phyloP scores from a whole-genome alignment of 345 rosid species.

The Passiflora organensis region DNA sequence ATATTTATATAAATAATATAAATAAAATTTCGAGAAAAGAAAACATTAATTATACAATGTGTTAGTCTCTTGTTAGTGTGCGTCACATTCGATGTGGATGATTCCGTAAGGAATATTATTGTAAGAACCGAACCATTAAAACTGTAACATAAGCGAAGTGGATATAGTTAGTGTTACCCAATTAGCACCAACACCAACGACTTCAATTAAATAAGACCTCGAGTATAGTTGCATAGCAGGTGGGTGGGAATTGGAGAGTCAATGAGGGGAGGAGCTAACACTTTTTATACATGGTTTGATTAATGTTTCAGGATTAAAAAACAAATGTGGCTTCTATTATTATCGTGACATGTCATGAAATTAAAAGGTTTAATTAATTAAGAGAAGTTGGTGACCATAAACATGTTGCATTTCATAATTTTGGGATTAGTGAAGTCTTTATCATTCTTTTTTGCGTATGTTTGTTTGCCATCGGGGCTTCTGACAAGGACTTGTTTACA shows the following conservation, averaged over 20 bases:
- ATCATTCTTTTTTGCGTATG: background rate
- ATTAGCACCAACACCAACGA: too few species aligned
- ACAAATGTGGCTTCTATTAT: background rate
- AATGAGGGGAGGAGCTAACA: background rate
- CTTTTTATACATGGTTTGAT: too few species aligned
- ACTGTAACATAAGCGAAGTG: background rate
- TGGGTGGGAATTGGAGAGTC: background rate
- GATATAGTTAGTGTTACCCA: background rate
- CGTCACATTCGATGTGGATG: conserved; percentile 2
- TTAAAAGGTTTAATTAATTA: background rate
- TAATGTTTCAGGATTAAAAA: too few species aligned
- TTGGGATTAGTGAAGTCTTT: conserved; percentile 14
- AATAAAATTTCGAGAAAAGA: too few species aligned
- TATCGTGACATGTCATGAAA: background rate
- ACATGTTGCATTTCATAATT: background rate
- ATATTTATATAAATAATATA: background rate
- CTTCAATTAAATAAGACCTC: too few species aligned
- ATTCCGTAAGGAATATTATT: background rate
- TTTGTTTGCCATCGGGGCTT: background rate
- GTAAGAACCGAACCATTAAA: background rate
- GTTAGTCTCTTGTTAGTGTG: background rate
- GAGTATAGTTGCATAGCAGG: conserved; percentile 4
- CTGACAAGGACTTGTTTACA: conserved; percentile 2
- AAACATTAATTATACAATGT: too few species aligned
- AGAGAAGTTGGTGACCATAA: background rate